phyloP scores from a whole-genome alignment of 75 land plant genomes.

The Selaginella tamariscina region DNA sequence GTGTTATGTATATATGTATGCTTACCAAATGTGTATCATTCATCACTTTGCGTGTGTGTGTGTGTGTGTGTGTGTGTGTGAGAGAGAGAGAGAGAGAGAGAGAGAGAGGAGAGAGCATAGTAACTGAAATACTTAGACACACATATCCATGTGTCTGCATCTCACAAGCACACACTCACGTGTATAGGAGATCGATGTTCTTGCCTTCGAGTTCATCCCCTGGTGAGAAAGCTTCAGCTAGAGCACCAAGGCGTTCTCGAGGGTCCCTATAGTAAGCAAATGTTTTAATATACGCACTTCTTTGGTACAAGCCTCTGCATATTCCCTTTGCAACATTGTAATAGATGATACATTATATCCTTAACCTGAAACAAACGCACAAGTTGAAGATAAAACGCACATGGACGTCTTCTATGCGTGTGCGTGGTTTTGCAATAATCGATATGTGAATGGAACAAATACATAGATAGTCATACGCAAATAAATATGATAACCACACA shows the following conservation, averaged over 20 bases:
- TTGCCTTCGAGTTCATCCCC: conserved; percentile 71
- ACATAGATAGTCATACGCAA: background rate
- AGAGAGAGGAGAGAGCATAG: no score
- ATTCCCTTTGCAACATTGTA: conserved; percentile 59
- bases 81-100: no score
- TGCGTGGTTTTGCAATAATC: background rate
- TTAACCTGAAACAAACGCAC: conserved; percentile 43
- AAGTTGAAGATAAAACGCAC: background rate
- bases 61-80: no score
- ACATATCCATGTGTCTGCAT: no score
- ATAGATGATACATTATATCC: conserved; percentile 67
- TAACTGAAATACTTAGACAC: no score
- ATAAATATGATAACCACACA: background rate
- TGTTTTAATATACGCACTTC: conserved; percentile 73
- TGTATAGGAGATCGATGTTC: conserved; percentile 53
- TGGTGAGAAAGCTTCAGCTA: conserved; percentile 85
- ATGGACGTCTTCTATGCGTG: background rate
- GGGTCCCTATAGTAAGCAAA: conserved; percentile 72
- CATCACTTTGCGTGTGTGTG: no score
- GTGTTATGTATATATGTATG: no score
- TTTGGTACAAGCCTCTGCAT: conserved; percentile 70
- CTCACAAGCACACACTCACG: conserved; percentile 68
- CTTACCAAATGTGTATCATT: no score
- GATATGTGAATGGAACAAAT: background rate
- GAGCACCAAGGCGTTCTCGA: conserved; percentile 35